A percentile compares a stretch with the other conserved stretches of the same genome.
phyloP scores from a whole-genome alignment of 1,284 basidiomycete species.

The Microstroma glucosiphilum region DNA sequence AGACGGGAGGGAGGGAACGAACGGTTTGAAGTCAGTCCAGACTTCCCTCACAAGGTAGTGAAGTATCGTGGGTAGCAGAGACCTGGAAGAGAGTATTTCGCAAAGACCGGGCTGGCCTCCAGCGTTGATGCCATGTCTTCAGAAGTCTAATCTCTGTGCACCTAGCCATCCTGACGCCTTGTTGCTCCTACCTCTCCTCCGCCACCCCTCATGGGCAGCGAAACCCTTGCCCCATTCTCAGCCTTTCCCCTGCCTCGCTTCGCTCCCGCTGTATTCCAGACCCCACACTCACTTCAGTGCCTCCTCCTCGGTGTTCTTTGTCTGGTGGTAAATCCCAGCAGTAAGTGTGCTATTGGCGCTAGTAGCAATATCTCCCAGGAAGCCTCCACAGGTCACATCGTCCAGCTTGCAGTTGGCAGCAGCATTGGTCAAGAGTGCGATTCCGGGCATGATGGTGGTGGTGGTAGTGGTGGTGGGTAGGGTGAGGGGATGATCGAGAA shows the following conservation, averaged over 20 bases:
- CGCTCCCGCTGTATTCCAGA: too few species aligned
- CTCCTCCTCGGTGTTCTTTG: conserved; percentile 12
- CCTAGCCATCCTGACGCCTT: too few species aligned
- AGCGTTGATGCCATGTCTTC: too few species aligned
- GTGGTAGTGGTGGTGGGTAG: background rate
- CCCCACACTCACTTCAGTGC: conserved; percentile 9
- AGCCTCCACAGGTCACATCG: conserved; percentile 16
- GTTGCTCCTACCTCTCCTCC: too few species aligned
- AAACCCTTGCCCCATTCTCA: too few species aligned
- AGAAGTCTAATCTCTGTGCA: too few species aligned
- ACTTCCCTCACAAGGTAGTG: background rate
- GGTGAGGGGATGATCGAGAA: background rate
- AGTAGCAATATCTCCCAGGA: conserved; percentile 17
- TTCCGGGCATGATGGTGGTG: background rate
- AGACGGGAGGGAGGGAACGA: background rate
- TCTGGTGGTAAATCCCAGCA: conserved; percentile 16
- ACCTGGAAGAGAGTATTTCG: background rate
- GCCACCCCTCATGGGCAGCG: too few species aligned
- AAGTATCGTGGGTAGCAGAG: background rate
- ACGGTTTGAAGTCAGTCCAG: background rate
- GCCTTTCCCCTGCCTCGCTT: too few species aligned
- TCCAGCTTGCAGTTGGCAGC: conserved; percentile 13
- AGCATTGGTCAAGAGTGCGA: background rate
- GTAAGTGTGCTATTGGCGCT: conserved; percentile 9
- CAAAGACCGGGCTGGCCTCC: too few species aligned